These are phyloP conservation scores for Globisporangium yorkense DNA, from an alignment of 352 stramenopile species.

Conservation along the genomic window DNA sequence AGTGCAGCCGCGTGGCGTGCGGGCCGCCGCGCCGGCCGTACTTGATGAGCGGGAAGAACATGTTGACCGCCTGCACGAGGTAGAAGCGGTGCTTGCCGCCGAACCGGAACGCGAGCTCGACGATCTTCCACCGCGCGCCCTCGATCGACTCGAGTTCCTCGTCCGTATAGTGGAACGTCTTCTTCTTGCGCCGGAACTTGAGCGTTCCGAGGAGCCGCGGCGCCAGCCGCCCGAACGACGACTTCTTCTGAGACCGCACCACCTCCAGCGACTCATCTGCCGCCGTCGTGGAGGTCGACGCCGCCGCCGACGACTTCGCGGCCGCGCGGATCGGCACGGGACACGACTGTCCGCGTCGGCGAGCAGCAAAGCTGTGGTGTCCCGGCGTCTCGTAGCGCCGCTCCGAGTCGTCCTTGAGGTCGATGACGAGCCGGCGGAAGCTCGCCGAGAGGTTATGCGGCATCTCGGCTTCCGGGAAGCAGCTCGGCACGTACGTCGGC, in stretches of 20 bases:
- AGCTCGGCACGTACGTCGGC: constrained; percentile 13
- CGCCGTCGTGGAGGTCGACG: constrained; percentile 9
- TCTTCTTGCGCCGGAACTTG: constrained; percentile 56
- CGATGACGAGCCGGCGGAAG: constrained; percentile 69
- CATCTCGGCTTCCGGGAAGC: constrained; percentile 30
- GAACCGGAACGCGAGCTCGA: constrained; percentile 81
- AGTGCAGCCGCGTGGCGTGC: constrained; percentile 69
- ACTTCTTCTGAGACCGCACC: constrained; percentile 39
- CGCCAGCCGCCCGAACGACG: constrained; percentile 46
- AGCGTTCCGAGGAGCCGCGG: constrained; percentile 53
- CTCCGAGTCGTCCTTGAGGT: constrained; percentile 67
- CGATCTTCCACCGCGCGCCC: constrained; percentile 81
- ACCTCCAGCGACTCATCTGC: not conserved
- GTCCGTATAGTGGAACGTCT: constrained; percentile 70
- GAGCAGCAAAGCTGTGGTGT: constrained; percentile 7
- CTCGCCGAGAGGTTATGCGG: constrained; percentile 67
- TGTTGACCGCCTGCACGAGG: constrained; percentile 83
- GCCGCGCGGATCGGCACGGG: constrained; percentile 18
- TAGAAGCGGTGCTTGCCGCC: constrained; percentile 81
- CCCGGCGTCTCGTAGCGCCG: constrained; percentile 12
- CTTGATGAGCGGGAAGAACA: constrained; percentile 79
- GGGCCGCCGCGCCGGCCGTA: constrained; percentile 69
- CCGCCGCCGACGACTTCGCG: not conserved
- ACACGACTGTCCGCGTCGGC: constrained; percentile 65
- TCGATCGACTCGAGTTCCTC: constrained; percentile 75